Percentiles rank a stretch among this genome's conserved stretches.
Conservation (phyloP, 306 rosid species). For the Malus fusca region DNA sequence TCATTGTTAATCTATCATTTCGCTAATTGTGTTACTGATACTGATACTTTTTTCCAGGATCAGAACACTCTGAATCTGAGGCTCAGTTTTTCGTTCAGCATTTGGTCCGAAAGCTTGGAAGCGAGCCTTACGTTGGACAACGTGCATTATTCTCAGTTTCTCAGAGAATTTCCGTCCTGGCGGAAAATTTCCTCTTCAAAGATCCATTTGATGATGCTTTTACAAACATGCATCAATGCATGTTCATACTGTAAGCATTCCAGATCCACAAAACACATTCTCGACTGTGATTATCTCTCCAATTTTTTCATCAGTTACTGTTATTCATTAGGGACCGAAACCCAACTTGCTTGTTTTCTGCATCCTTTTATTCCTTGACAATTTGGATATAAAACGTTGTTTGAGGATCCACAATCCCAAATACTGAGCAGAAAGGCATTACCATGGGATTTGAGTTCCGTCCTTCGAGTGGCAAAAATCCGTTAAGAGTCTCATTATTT, state of each 20-base stretch:
- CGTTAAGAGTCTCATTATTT: neutral
- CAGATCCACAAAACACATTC: neutral
- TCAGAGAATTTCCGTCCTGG: constrained; percentile 59
- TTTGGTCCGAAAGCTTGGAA: constrained; percentile 72
- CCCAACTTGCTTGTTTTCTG: neutral
- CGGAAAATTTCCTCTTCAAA: constrained; percentile 69
- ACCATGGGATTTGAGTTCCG: neutral
- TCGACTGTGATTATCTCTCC: neutral
- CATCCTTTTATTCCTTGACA: neutral
- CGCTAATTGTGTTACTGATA: neutral
- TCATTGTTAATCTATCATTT: neutral
- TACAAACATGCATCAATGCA: constrained; percentile 55
- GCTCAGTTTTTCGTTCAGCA: constrained; percentile 55
- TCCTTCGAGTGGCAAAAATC: neutral
- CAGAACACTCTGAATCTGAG: constrained; percentile 27
- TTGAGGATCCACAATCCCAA: neutral
- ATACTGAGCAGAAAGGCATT: neutral
- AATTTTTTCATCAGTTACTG: neutral
- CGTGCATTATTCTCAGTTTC: constrained; percentile 58
- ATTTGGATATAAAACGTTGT: neutral
- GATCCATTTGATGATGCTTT: constrained; percentile 83
- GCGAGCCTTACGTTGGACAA: constrained; percentile 63
- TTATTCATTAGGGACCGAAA: neutral
- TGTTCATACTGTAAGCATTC: constrained; percentile 72
- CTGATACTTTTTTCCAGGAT: constrained; percentile 32